Evolutionary conservation across 1,284 basidiomycete genomes (phyloP).

Genomic region (Apiotrichum mycotoxinovorans): DNA sequence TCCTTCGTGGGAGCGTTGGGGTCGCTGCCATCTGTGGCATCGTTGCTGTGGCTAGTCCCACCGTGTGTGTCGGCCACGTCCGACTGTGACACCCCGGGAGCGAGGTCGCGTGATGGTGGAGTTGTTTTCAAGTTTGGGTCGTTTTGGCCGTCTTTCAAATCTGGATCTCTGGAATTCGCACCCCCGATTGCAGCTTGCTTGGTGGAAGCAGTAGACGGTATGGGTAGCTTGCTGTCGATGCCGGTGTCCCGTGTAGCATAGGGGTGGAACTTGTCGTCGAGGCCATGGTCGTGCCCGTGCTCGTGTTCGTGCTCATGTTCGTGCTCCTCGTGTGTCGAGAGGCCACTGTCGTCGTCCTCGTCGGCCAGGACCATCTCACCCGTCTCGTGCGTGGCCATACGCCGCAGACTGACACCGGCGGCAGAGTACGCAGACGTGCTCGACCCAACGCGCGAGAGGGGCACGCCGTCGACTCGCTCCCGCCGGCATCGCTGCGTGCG

Average conservation of each 20-base stretch:
- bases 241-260: too few species aligned
- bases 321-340: conserved; percentile 34
- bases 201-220: too few species aligned
- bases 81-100: not conserved
- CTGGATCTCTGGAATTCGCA: too few species aligned
- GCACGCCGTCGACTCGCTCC: not conserved
- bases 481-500: not conserved
- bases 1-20: conserved; percentile 13
- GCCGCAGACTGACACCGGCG: conserved; percentile 21
- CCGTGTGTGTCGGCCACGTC: not conserved
- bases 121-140: not conserved
- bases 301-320: conserved; percentile 22
- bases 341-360: conserved; percentile 5
- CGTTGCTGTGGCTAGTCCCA: not conserved
- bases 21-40: not conserved
- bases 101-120: not conserved
- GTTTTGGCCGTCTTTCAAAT: too few species aligned
- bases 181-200: too few species aligned
- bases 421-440: not conserved
- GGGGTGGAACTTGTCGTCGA: too few species aligned
- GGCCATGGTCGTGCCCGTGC: not conserved
- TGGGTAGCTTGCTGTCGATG: too few species aligned
- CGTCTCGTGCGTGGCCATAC: conserved; percentile 48
- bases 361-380: conserved; percentile 30
- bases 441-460: conserved; percentile 2